A percentile compares a stretch with the other conserved stretches of the same genome.
phyloP scores from a whole-genome alignment of 805 yeast genomes.

The Candida arabinofermentans region DNA sequence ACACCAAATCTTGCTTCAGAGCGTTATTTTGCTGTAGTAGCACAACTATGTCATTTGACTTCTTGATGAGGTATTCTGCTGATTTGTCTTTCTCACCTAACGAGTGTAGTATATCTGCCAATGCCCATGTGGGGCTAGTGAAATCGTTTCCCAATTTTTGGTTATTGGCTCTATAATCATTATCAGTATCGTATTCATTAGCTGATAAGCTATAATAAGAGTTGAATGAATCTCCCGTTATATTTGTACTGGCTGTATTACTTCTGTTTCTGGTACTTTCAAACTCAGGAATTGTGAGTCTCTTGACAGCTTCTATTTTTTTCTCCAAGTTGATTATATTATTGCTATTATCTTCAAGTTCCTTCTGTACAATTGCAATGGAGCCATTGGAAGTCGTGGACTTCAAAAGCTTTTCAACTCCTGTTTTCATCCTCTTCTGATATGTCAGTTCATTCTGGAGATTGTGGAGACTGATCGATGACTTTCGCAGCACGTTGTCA shows the following conservation, averaged over 20 bases:
- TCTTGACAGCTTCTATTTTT: slow-evolving; percentile 13
- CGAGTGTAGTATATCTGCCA: slow-evolving; percentile 58
- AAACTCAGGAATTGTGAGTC: slow-evolving; percentile 20
- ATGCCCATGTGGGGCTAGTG: slow-evolving; percentile 53
- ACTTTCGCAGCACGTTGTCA: background rate
- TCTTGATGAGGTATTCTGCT: slow-evolving; percentile 47
- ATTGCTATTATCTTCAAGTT: slow-evolving; percentile 1
- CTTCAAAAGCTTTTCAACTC: slow-evolving; percentile 1
- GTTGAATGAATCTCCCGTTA: slow-evolving; percentile 13
- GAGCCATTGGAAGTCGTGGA: background rate
- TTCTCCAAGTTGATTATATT: slow-evolving; percentile 5
- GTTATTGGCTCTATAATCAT: slow-evolving; percentile 2
- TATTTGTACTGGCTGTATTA: slow-evolving; percentile 18
- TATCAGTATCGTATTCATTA: slow-evolving; percentile 9
- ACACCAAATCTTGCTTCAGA: slow-evolving; percentile 59
- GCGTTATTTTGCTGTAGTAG: slow-evolving; percentile 54
- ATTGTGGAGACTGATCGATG: slow-evolving; percentile 2
- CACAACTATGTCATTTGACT: slow-evolving; percentile 62
- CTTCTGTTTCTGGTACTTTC: slow-evolving; percentile 21
- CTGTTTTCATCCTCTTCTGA: slow-evolving; percentile 3
- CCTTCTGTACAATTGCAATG: background rate
- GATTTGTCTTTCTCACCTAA: slow-evolving; percentile 50
- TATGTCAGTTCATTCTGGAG: slow-evolving; percentile 1
- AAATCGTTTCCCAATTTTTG: slow-evolving; percentile 2
- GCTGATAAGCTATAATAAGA: slow-evolving; percentile 14